Evolutionary conservation across 768 basidiomycete species (phyloP).

Genomic region (Tylopilus felleus): DNA sequence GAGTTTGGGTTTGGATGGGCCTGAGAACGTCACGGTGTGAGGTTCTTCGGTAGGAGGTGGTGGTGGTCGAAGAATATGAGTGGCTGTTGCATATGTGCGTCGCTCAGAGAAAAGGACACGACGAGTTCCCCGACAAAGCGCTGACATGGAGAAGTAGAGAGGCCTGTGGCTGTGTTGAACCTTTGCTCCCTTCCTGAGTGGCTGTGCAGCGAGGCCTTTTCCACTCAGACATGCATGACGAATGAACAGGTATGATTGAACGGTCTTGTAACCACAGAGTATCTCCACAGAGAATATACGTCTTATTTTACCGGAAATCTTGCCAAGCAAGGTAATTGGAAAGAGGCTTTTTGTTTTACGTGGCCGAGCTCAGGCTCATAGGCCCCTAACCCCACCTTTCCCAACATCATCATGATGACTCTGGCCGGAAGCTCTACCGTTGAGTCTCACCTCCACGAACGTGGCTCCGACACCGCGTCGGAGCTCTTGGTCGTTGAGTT

Average conservation of each 20-base stretch:
- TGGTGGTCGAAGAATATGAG: slow-evolving; percentile 25
- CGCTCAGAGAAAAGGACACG: slow-evolving; percentile 9
- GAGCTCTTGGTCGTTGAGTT: slow-evolving; percentile 41
- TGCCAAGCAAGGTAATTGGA: no score
- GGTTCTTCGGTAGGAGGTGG: slow-evolving; percentile 30
- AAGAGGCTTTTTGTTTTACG: neutral
- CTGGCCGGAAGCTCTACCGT: slow-evolving; percentile 7
- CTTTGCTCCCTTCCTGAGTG: neutral
- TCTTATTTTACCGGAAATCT: no score
- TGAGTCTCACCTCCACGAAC: slow-evolving; percentile 10
- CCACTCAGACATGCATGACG: neutral
- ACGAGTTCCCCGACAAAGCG: slow-evolving; percentile 11
- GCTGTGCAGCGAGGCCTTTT: neutral
- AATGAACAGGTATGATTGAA: neutral
- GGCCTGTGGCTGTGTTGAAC: slow-evolving; percentile 10
- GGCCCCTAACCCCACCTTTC: neutral
- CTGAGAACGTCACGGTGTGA: slow-evolving; percentile 39
- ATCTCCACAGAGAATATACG: neutral
- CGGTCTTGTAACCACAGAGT: neutral
- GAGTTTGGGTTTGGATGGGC: slow-evolving; percentile 41
- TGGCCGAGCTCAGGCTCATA: no score
- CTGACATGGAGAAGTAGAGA: slow-evolving; percentile 12
- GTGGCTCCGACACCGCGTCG: slow-evolving; percentile 32
- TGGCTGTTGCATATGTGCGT: slow-evolving; percentile 17
- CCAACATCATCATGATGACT: slow-evolving; percentile 3